phyloP scores from a whole-genome alignment of 345 rosid genomes.

The Clausena lansium region DNA sequence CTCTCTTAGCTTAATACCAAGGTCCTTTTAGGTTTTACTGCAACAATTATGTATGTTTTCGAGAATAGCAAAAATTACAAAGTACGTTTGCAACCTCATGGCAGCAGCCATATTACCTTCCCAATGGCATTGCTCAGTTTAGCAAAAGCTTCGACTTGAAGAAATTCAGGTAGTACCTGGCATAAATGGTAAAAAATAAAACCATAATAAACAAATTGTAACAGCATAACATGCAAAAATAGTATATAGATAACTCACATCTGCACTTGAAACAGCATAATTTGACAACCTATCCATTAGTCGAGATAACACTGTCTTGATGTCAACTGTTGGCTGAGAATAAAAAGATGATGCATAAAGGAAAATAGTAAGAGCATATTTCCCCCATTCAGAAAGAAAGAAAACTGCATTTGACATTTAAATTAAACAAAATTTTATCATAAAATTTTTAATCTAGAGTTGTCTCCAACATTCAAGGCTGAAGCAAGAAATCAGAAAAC shows the following conservation, averaged over 20 bases:
- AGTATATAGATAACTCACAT: conserved; percentile 42
- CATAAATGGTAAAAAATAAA: neutral
- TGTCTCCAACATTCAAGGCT: neutral
- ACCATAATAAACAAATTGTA: conserved; percentile 4
- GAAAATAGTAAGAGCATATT: conserved; percentile 15
- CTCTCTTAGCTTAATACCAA: neutral
- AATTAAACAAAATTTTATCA: neutral
- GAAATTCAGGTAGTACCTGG: conserved; percentile 74
- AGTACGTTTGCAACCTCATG: conserved; percentile 5
- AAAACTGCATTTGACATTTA: neutral
- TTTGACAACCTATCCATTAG: conserved; percentile 93
- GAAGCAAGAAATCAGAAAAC: neutral
- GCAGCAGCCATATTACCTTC: conserved; percentile 47
- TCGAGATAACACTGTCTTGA: conserved; percentile 77
- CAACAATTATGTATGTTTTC: neutral
- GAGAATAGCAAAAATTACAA: conserved; percentile 2
- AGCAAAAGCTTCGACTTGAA: conserved; percentile 91
- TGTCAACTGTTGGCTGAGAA: conserved; percentile 81
- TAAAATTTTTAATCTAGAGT: neutral
- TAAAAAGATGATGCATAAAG: conserved; percentile 9
- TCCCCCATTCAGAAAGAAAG: neutral
- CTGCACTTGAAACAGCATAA: conserved; percentile 79
- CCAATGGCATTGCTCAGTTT: conserved; percentile 83
- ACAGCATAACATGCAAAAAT: conserved; percentile 1
- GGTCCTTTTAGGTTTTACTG: neutral